Evolutionary conservation across 2,329 filamentous ascomycete species (phyloP).

Genomic region (Epichloe sibirici): DNA sequence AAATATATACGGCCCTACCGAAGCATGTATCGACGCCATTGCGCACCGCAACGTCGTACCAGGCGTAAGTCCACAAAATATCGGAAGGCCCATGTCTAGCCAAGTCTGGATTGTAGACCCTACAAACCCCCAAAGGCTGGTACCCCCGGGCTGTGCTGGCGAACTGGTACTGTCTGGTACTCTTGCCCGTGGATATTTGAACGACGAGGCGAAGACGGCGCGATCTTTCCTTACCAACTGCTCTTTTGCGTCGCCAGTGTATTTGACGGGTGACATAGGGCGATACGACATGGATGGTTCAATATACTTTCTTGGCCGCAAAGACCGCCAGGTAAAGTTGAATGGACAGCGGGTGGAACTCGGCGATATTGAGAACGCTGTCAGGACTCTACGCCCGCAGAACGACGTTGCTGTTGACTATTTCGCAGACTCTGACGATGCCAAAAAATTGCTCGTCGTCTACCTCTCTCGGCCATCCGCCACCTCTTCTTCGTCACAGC

Average conservation of each 20-base stretch:
- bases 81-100: conserved; percentile 5
- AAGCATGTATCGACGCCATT: neutral
- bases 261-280: neutral
- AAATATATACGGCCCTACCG: neutral
- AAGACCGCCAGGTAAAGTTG: conserved; percentile 1
- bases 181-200: conserved; percentile 26
- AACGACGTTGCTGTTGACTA: neutral
- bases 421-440: neutral
- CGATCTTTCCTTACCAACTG: neutral
- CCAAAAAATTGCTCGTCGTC: neutral
- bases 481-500: neutral
- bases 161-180: conserved; percentile 19
- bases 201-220: conserved; percentile 6
- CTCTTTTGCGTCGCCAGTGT: neutral
- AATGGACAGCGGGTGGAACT: conserved; percentile 5
- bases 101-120: conserved; percentile 5
- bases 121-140: neutral
- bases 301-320: neutral
- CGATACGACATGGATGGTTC: conserved; percentile 1
- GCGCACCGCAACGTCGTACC: neutral
- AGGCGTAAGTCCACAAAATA: conserved; percentile 3
- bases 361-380: conserved; percentile 4
- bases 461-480: neutral
- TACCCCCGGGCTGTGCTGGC: conserved; percentile 4
- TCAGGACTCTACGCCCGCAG: neutral